Evolutionary conservation across 495 filamentous ascomycete genomes (phyloP).

Genomic region (Lophium mytilinum): DNA sequence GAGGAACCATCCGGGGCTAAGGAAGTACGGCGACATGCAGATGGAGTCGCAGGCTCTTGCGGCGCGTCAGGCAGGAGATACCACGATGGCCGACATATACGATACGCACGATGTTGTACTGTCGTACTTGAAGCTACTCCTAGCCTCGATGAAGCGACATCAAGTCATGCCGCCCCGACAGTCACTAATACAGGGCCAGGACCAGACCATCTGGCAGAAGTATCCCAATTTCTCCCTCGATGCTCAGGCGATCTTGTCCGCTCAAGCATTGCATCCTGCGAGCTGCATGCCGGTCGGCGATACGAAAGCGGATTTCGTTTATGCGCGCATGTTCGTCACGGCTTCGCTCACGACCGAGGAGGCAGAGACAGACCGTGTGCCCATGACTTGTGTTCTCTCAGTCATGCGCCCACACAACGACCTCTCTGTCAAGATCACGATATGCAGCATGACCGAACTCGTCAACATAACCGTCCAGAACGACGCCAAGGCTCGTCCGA

Average conservation of each 20-base stretch:
- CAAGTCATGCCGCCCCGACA: conserved; percentile 56
- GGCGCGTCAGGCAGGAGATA: conserved; percentile 42
- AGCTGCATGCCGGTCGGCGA: conserved; percentile 71
- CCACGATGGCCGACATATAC: conserved; percentile 40
- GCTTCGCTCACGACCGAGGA: conserved; percentile 62
- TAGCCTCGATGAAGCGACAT: conserved; percentile 75
- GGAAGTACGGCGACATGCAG: conserved; percentile 40
- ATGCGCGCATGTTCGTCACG: conserved; percentile 62
- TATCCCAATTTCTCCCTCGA: conserved; percentile 64
- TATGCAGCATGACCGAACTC: conserved; percentile 67
- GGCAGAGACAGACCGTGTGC: conserved; percentile 51
- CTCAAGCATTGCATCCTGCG: conserved; percentile 41
- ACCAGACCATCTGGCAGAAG: conserved; percentile 66
- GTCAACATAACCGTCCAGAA: conserved; percentile 67
- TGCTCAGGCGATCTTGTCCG: conserved; percentile 53
- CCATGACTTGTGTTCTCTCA: conserved; percentile 64
- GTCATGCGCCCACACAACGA: conserved; percentile 60
- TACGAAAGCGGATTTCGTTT: conserved; percentile 59
- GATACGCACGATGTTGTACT: conserved; percentile 47
- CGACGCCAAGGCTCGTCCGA: conserved; percentile 56
- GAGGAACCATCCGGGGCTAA: conserved; percentile 24
- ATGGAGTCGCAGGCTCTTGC: conserved; percentile 40
- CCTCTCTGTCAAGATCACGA: conserved; percentile 55
- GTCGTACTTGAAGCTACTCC: conserved; percentile 60
- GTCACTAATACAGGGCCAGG: conserved; percentile 55